phyloP scores from a whole-genome alignment of 2,329 filamentous ascomycete species.

The Microdochium bolleyi region DNA sequence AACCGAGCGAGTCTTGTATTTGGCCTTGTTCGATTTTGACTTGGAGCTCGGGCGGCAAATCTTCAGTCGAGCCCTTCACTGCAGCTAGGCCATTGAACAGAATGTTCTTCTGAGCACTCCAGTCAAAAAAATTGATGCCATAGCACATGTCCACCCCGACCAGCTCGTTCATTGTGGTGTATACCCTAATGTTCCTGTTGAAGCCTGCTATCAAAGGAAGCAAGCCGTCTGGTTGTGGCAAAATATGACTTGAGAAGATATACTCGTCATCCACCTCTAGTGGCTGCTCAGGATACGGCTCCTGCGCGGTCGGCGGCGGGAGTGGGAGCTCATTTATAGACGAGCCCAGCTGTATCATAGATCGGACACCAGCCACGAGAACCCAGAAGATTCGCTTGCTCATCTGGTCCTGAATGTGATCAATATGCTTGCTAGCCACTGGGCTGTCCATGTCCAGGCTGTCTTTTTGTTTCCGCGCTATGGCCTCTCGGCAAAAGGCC shows the following conservation, averaged over 20 bases:
- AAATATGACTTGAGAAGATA: constrained; percentile 63
- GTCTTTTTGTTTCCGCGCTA: constrained; percentile 50
- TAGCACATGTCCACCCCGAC: constrained; percentile 77
- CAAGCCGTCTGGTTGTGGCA: constrained; percentile 58
- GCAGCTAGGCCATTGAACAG: constrained; percentile 63
- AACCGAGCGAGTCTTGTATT: constrained; percentile 12
- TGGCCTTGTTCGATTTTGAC: constrained; percentile 36
- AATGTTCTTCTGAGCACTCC: constrained; percentile 67
- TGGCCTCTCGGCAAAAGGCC: constrained; percentile 60
- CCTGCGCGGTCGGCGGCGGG: constrained; percentile 65
- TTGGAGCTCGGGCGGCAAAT: constrained; percentile 61
- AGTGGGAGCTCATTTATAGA: constrained; percentile 66
- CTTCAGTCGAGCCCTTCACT: constrained; percentile 61
- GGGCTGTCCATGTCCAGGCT: constrained; percentile 22
- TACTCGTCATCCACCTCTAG: constrained; percentile 78
- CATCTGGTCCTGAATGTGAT: constrained; percentile 65
- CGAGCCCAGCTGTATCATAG: constrained; percentile 69
- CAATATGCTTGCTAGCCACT: constrained; percentile 39
- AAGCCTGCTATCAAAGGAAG: constrained; percentile 72
- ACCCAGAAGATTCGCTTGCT: constrained; percentile 81
- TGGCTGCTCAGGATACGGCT: constrained; percentile 73
- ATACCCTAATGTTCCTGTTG: constrained; percentile 71
- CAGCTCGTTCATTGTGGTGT: constrained; percentile 70
- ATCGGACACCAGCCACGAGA: constrained; percentile 66
- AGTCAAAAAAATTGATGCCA: constrained; percentile 69